Evolutionary conservation across 1,284 basidiomycete genomes (phyloP), one percentile per base, ranked within the genome.

Genomic region (Rhodotorula sp.): DNA sequence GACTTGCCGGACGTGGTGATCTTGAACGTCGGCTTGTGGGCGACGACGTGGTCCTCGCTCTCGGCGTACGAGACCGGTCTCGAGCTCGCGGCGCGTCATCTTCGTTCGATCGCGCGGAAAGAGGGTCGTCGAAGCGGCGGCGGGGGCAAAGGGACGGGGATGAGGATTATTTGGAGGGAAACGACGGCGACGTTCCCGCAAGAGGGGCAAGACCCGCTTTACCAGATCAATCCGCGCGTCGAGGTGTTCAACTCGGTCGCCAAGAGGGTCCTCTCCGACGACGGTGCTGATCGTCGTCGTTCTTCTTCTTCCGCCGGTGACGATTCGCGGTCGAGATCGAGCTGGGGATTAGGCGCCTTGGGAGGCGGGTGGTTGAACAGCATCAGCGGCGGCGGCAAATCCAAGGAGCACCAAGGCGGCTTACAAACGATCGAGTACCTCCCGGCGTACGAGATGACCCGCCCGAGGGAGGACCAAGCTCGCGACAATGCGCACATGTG

Each of bases 401-500:
- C 26, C 54, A 29, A 12, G 54, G 29, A 18, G 8, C n/a, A n/a
- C 15, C 52, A 3, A 16, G 23, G 21, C 51, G 21, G 48, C 16
- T 34, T 29, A n/a, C n/a, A n/a, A 16, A 6, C 16, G 31, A 49
- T 68, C 47, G 29, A 31, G 10, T 31, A 21, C 23, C 5, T 68
- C 31, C 21, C 52, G 29, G 59, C 59, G 52, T 67, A 62, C 34
- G 54, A 51, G 51, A 68, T 68, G 66, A 58, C 56, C 16, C 46
- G n/a, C 23, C 16, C 66, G 47, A 49, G 66, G 31, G n/a, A 7
- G 16, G 66, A 68, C 47, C 14, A 14, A 12, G 66, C 66, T 23
- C 46, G 60, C 47, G 66, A 68, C 56, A 65, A 46, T 26, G 64
- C 64, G 56, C 64, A 65, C 47, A n/a, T 65, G 56, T 65, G 64